phyloP scores from a whole-genome alignment of 2,329 filamentous ascomycete genomes.

The Cordyceps farinosa region DNA sequence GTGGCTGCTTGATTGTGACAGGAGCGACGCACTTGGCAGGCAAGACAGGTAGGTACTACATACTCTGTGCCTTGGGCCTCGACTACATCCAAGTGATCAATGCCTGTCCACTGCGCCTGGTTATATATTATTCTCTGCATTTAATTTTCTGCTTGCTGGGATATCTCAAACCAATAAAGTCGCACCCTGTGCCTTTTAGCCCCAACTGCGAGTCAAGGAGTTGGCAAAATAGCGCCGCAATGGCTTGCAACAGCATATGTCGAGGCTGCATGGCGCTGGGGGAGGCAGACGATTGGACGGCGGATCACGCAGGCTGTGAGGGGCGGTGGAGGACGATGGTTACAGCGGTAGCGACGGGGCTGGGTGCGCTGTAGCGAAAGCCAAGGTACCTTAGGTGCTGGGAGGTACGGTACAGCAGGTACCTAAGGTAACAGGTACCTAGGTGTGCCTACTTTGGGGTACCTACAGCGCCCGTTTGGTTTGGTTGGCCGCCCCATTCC shows the following conservation, averaged over 20 bases:
- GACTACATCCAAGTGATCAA: too few species aligned
- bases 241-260: not conserved
- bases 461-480: too few species aligned
- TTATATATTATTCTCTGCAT: not conserved
- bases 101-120: not conserved
- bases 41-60: too few species aligned
- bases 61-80: too few species aligned
- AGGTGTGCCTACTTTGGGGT: too few species aligned
- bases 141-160: not conserved
- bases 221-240: not conserved
- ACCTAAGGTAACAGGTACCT: too few species aligned
- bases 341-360: too few species aligned
- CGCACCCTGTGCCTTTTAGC: not conserved
- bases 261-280: conserved; percentile 3
- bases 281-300: conserved; percentile 1
- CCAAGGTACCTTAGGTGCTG: too few species aligned
- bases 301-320: not conserved
- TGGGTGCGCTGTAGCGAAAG: too few species aligned
- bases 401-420: too few species aligned
- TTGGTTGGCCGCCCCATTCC: too few species aligned
- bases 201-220: not conserved
- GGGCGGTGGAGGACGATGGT: not conserved
- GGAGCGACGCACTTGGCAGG: not conserved
- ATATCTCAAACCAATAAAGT: not conserved
- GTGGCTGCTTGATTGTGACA: not conserved